Evolutionary conservation across 108 stramenopile species (phyloP).

Genomic region (Skeletonema potamos): DNA sequence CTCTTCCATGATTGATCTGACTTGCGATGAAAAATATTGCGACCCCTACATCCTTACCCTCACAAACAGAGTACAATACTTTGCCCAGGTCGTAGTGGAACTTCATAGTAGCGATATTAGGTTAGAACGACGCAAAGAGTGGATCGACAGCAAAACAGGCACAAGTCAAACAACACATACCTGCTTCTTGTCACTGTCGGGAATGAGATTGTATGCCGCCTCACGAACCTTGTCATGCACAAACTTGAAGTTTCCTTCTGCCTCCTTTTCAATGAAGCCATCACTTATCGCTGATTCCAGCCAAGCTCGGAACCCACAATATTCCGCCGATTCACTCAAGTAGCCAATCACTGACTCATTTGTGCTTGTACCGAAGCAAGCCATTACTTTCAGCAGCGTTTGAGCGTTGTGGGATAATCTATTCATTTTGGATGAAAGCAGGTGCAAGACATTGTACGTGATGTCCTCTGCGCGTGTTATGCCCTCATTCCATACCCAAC

Average conservation of each 20-base stretch:
- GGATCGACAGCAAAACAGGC: background rate
- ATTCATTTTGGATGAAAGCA: slow-evolving; percentile 42
- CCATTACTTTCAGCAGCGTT: slow-evolving; percentile 14
- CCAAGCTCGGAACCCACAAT: background rate
- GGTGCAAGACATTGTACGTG: slow-evolving; percentile 43
- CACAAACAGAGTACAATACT: background rate
- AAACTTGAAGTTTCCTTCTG: slow-evolving; percentile 19
- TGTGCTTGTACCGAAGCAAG: slow-evolving; percentile 37
- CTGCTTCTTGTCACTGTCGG: background rate
- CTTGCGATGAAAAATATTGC: background rate
- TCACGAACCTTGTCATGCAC: slow-evolving; percentile 55
- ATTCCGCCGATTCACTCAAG: background rate
- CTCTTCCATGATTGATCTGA: slow-evolving; percentile 1
- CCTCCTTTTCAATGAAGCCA: slow-evolving; percentile 20
- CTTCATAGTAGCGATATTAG: slow-evolving; percentile 15
- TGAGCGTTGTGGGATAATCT: slow-evolving; percentile 12
- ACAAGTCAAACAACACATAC: background rate
- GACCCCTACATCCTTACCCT: background rate
- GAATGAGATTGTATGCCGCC: too few relatives aligned
- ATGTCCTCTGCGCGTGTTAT: slow-evolving; percentile 14
- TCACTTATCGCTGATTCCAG: slow-evolving; percentile 14
- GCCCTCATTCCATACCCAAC: slow-evolving; percentile 32
- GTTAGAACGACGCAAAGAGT: too few relatives aligned
- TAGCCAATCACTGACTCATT: slow-evolving; percentile 1
- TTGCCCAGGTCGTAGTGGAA: slow-evolving; percentile 3